Evolutionary conservation across 2,329 filamentous ascomycete genomes (phyloP).

Genomic region (Penicillium sp.): DNA sequence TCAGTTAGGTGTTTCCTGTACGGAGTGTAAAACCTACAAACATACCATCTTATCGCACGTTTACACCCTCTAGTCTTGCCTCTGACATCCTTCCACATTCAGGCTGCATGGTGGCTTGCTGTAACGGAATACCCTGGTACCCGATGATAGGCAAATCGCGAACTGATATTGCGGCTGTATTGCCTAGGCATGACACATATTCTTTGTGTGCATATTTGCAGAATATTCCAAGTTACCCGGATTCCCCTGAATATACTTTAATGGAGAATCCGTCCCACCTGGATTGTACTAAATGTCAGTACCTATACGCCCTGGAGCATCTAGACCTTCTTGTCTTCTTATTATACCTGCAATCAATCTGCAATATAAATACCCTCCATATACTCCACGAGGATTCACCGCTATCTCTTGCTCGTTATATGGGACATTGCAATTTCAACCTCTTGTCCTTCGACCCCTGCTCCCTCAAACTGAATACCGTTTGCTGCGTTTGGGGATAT

Average conservation of each 20-base stretch:
- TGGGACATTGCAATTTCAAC: neutral
- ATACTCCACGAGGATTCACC: neutral
- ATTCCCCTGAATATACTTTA: neutral
- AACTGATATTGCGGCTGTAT: neutral
- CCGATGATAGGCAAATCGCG: neutral
- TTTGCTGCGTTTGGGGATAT: neutral
- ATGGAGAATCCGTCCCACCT: neutral
- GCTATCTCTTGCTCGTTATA: neutral
- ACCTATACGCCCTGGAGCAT: neutral
- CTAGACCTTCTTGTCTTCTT: neutral
- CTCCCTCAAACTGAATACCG: neutral
- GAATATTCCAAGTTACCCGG: neutral
- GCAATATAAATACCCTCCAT: neutral
- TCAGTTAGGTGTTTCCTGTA: neutral
- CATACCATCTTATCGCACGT: neutral
- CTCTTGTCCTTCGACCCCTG: neutral
- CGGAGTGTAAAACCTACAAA: neutral
- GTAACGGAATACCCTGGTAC: constrained; percentile 1
- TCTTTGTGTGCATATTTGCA: neutral
- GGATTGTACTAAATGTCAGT: neutral
- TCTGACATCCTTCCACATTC: constrained; percentile 1
- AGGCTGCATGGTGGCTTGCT: constrained; percentile 15
- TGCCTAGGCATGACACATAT: constrained; percentile 2
- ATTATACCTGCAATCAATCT: neutral
- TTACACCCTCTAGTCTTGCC: neutral